These are phyloP conservation scores for Suhomyces prunicola DNA, from an alignment of 805 yeast species.

Conservation along the genomic window DNA sequence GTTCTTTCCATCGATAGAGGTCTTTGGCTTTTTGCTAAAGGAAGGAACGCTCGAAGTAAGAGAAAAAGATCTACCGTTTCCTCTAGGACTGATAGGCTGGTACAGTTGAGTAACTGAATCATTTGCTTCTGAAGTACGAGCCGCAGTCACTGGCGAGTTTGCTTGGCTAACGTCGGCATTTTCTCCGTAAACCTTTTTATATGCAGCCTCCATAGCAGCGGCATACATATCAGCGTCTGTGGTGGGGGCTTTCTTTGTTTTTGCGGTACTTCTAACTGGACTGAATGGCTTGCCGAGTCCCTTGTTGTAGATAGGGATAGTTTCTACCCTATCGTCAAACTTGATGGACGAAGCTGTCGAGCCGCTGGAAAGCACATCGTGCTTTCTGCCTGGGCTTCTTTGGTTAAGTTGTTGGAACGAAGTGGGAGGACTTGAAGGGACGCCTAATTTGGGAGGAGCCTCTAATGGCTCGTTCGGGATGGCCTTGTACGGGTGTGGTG, in stretches of 20 bases:
- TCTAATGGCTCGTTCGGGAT: not conserved
- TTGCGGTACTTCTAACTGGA: not conserved
- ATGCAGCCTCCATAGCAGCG: conserved; percentile 23
- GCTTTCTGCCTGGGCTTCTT: not conserved
- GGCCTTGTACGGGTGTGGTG: conserved; percentile 2
- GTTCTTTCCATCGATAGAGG: not conserved
- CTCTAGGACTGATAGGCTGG: not conserved
- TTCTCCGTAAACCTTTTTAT: conserved; percentile 22
- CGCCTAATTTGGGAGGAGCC: not conserved
- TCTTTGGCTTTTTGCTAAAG: not conserved
- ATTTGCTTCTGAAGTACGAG: not conserved
- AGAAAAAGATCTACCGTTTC: not conserved
- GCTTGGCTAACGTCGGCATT: not conserved
- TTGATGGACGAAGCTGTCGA: conserved; percentile 35
- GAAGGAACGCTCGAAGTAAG: not conserved
- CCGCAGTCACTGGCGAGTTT: not conserved
- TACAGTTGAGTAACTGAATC: not conserved
- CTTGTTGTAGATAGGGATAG: conserved; percentile 25
- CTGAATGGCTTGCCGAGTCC: not conserved
- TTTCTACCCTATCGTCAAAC: conserved; percentile 36
- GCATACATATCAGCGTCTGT: conserved; percentile 17
- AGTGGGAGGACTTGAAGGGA: not conserved
- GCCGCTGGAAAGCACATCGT: conserved; percentile 10
- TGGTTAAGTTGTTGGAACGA: not conserved
- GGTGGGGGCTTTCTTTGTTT: not conserved